These are phyloP conservation scores for Phytopythium aichiense DNA, from an alignment of 352 stramenopile species.

Conservation along the genomic window DNA sequence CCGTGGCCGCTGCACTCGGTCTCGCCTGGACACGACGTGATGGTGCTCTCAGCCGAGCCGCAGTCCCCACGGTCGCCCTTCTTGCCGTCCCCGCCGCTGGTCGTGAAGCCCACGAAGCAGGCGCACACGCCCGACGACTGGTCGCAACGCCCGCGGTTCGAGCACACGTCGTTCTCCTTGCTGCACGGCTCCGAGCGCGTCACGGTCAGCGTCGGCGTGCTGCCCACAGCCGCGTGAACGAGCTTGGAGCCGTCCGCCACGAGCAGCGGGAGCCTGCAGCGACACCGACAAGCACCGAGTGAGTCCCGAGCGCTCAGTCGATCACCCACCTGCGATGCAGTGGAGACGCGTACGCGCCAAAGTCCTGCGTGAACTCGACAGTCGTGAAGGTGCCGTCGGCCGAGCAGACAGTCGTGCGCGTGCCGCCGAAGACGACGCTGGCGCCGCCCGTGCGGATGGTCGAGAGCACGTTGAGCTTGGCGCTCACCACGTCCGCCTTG, in stretches of 20 bases:
- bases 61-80: constrained; percentile 70
- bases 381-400: constrained; percentile 66
- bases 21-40: constrained; percentile 55
- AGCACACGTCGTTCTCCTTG: constrained; percentile 88
- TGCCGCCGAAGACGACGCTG: constrained; percentile 55
- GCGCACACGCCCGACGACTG: constrained; percentile 75
- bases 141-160: constrained; percentile 69
- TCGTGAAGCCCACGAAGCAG: constrained; percentile 84
- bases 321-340: too few relatives aligned
- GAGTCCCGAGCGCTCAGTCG: neutral
- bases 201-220: constrained; percentile 35
- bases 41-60: constrained; percentile 39
- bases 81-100: constrained; percentile 46
- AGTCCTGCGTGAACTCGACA: constrained; percentile 79
- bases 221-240: constrained; percentile 51
- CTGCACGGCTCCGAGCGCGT: constrained; percentile 71
- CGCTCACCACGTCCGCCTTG: constrained; percentile 47
- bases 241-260: constrained; percentile 66
- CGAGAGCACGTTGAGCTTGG: constrained; percentile 66
- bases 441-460: constrained; percentile 37
- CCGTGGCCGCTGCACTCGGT: constrained; percentile 67
- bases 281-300: neutral
- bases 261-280: constrained; percentile 47
- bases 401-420: constrained; percentile 53
- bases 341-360: constrained; percentile 38